phyloP scores from a whole-genome alignment of 1,284 basidiomycete genomes.

The Peniophora sp. region DNA sequence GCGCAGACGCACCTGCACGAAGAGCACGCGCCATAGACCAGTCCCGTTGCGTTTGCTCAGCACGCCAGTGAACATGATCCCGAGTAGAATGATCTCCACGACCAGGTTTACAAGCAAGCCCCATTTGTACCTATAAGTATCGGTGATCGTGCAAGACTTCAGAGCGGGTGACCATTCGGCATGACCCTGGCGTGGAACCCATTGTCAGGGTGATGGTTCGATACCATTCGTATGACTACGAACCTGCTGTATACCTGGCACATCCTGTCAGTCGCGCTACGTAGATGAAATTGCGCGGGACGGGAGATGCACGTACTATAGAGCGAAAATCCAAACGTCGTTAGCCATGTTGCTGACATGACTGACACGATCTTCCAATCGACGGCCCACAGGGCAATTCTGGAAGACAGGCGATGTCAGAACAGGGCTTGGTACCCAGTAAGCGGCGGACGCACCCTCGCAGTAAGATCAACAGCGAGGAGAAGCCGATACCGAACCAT shows the following conservation, averaged over 20 bases:
- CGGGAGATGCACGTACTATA: conserved; percentile 3
- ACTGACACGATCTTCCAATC: neutral
- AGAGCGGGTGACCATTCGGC: conserved; percentile 1
- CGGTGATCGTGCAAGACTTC: conserved; percentile 2
- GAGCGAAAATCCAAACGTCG: neutral
- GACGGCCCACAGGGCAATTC: conserved; percentile 9
- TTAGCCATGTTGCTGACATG: conserved; percentile 2
- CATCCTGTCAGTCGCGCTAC: neutral
- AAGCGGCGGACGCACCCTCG: conserved; percentile 4
- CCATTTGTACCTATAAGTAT: conserved; percentile 6
- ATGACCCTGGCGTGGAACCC: conserved; percentile 1
- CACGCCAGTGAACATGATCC: conserved; percentile 9
- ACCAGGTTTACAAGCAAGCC: conserved; percentile 6
- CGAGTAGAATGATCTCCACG: conserved; percentile 6
- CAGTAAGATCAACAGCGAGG: conserved; percentile 8
- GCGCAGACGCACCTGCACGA: conserved; percentile 4
- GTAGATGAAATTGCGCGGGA: neutral
- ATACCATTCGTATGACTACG: too few relatives aligned
- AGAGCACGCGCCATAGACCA: conserved; percentile 9
- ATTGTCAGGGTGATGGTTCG: too few relatives aligned
- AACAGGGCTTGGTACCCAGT: neutral
- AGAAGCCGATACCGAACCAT: conserved; percentile 8
- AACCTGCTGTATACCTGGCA: too few relatives aligned
- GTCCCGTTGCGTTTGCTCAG: conserved; percentile 9
- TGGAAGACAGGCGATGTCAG: neutral